Evolutionary conservation across 768 basidiomycete genomes (phyloP), one percentile per base, ranked within the genome.

Genomic region (Russula sp.): DNA sequence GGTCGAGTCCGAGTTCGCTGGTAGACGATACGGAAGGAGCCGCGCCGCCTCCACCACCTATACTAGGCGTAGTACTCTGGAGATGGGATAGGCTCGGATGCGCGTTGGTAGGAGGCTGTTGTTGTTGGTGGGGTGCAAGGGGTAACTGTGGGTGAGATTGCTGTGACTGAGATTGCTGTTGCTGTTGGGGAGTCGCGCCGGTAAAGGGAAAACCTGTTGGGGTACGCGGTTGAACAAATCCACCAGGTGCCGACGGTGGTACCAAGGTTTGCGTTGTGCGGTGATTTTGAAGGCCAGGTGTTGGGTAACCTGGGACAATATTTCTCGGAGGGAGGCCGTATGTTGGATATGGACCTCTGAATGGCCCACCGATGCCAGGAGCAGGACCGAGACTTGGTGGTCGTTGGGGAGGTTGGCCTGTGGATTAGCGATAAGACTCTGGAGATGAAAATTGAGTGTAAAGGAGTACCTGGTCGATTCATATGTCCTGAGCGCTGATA

Each of bases 391-490:
- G 82, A 74, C 81, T 88, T 67, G 89, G 88, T 55, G 89, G 88
- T 73, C 89, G 80, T 74, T 90, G 89, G 70, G 87, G 88, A 57
- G 88, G 87, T 82, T 89, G 89, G 71, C 88, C 87, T 90, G 73
- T 64, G 70, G 70, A 56, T 59, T 14, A 57, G 55, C 39, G 64
- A 64, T 66, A 63, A 61, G 52, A 64, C 42, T 52, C 9, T 3
- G 42, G 31, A 27, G 42, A 40, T 0, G 31, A 3, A 16, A 39
- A 1, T 32, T 48, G 13, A 27, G 55, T 6, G 16, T 2, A 55
- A 48, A 35, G 37, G 48, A 9, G 68, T 70, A 76, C 75, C 74
- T 73, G 74, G 68, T 68, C 74, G 73, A 68, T 75, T 75, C 75
- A 75, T 75, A 9, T 48, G 62, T 47, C 64, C 55, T 32, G 60